Evolutionary conservation across 2,329 filamentous ascomycete species (phyloP).

Genomic region (Escovopsis sp.): DNA sequence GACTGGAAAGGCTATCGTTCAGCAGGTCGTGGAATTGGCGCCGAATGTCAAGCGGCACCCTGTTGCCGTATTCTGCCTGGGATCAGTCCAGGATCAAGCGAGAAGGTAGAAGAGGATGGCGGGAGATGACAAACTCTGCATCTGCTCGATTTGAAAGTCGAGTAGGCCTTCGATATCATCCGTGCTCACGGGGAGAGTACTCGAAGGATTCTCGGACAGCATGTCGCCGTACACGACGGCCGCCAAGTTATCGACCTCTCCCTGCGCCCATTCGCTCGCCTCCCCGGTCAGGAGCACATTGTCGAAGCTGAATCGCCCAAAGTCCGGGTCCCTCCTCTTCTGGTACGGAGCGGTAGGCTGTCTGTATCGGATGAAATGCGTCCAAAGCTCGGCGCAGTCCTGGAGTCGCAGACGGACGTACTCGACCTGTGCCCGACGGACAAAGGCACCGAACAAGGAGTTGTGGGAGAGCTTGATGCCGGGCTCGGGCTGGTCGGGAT

Average conservation of each 20-base stretch:
- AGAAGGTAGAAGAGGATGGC: not conserved
- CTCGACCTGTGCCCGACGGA: conserved; percentile 64
- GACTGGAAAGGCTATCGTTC: conserved; percentile 49
- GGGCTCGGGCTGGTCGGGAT: conserved; percentile 28
- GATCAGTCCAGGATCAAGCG: conserved; percentile 5
- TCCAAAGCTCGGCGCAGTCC: conserved; percentile 67
- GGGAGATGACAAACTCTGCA: conserved; percentile 49
- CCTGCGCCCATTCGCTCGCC: conserved; percentile 30
- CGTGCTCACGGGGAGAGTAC: conserved; percentile 44
- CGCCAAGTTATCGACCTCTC: conserved; percentile 30
- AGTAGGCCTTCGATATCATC: conserved; percentile 70
- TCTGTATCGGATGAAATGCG: conserved; percentile 65
- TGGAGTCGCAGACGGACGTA: conserved; percentile 69
- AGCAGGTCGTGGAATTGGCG: conserved; percentile 56
- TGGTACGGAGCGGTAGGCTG: conserved; percentile 56
- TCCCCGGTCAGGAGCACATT: conserved; percentile 36
- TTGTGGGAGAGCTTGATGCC: conserved; percentile 50
- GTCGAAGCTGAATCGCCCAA: conserved; percentile 44
- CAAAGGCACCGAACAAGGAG: conserved; percentile 69
- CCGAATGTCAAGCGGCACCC: conserved; percentile 62
- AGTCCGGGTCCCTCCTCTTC: conserved; percentile 45
- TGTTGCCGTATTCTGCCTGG: conserved; percentile 51
- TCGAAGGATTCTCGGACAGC: conserved; percentile 27
- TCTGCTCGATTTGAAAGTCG: conserved; percentile 75
- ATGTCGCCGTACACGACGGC: conserved; percentile 38